phyloP scores from a whole-genome alignment of 2,329 filamentous ascomycete species.

The Dichotomopilus funicola region DNA sequence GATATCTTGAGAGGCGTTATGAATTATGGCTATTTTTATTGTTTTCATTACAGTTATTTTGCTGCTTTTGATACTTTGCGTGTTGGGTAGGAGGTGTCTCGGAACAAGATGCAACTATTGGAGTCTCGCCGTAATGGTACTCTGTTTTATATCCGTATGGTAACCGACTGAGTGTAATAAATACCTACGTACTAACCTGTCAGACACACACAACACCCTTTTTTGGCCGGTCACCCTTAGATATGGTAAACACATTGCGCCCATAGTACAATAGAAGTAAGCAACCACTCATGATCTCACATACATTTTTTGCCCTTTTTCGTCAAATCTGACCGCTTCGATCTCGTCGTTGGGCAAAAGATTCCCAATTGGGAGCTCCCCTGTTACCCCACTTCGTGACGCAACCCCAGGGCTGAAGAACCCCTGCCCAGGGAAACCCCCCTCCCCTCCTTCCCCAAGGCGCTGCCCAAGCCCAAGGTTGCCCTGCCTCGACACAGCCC shows the following conservation, averaged over 20 bases:
- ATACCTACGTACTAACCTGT: too few relatives aligned
- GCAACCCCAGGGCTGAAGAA: conserved; percentile 8
- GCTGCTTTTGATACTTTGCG: too few relatives aligned
- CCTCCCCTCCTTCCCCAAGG: too few relatives aligned
- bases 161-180: too few relatives aligned
- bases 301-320: background rate
- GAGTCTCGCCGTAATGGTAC: too few relatives aligned
- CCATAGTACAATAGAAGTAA: background rate
- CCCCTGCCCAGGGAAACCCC: background rate
- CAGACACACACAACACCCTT: too few relatives aligned
- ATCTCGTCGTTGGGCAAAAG: too few relatives aligned
- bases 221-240: too few relatives aligned
- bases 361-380: too few relatives aligned
- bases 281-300: background rate
- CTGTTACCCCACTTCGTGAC: conserved; percentile 17
- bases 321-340: too few relatives aligned
- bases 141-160: too few relatives aligned
- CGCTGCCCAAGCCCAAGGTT: background rate
- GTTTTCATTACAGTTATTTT: background rate
- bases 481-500: conserved; percentile 15
- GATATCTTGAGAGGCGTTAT: background rate
- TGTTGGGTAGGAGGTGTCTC: background rate
- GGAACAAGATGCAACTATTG: too few relatives aligned
- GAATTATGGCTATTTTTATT: background rate
- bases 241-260: background rate